phyloP scores from a whole-genome alignment of 495 filamentous ascomycete species.

The Sabuloglossum arenarium region DNA sequence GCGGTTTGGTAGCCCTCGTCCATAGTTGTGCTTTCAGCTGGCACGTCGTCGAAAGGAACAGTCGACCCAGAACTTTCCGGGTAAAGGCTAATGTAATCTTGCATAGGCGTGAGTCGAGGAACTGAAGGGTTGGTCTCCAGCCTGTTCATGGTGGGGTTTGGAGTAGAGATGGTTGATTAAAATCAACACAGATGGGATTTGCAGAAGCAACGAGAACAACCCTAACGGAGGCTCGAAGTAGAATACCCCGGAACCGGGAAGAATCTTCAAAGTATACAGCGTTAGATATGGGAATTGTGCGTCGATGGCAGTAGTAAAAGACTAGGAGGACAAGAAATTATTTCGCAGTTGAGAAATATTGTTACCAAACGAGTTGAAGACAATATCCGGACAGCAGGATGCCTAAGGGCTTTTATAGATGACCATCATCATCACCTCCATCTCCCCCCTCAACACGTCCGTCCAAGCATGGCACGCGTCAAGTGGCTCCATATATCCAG shows the following conservation, averaged over 20 bases:
- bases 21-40: not conserved
- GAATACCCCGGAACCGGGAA: no score
- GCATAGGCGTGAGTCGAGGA: not conserved
- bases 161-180: no score
- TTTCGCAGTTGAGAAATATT: no score
- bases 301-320: no score
- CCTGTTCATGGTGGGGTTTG: not conserved
- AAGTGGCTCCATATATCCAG: not conserved
- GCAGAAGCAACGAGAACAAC: no score
- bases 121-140: not conserved
- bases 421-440: not conserved
- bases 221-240: no score
- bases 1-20: not conserved
- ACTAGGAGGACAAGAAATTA: no score
- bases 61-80: not conserved
- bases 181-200: no score
- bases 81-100: not conserved
- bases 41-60: not conserved
- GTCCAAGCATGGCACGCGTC: not conserved
- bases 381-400: not conserved
- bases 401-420: not conserved
- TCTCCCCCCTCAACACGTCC: not conserved
- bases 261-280: no score
- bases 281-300: no score
- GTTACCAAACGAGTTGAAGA: no score